Evolutionary conservation across 1,139 yeast species (phyloP), one percentile per base, ranked within the genome.

Genomic region (Suhomyces ambrosiae): DNA sequence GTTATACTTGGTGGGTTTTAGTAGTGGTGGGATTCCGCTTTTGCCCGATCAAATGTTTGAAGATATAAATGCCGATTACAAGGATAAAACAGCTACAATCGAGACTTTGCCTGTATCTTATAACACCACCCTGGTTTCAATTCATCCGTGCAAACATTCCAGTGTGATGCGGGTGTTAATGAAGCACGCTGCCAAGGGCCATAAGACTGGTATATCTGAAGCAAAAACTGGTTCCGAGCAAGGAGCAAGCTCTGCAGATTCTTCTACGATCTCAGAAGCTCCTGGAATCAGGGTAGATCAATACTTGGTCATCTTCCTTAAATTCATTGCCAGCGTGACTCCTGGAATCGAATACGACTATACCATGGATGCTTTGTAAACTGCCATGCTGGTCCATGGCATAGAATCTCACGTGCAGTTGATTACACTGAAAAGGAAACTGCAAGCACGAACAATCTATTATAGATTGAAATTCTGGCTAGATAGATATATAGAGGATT

Each of bases 291-390:
- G 96, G 32, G 97, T 85, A 1, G 98, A 92, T 59, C 97, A 89
- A 55, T 92, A 92, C 57, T 67, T 92, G 50, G 74, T 92, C 27
- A 84, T 90, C 9, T 92, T 92, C 58, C 73, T 92, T 53, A 94
- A 94, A 62, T 92, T 92, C 54, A 90, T 92, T 40, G 87, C 97
- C 10, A 87, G 97, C 65, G 97, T 94, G 10, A 90, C 96, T 2
- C 99, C 99, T 0, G 96, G 97, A 9, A 89, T 92, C 40, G 96
- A 90, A 61, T 94, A 90, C 61, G 98, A 92, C 55, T 89, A 89
- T 59, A 90, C 97, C 26, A 92, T 90, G 96, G 90, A 88, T 58
- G 92, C 88, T 3, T 71, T 36, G 22, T 42, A 27, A 22, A 13
- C n/a, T n/a, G n/a, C 31, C 16, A 23, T 18, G 27, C 27, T n/a